These are phyloP conservation scores for Candida corydali DNA, from an alignment of 805 yeast genomes.

Conservation along the genomic window DNA sequence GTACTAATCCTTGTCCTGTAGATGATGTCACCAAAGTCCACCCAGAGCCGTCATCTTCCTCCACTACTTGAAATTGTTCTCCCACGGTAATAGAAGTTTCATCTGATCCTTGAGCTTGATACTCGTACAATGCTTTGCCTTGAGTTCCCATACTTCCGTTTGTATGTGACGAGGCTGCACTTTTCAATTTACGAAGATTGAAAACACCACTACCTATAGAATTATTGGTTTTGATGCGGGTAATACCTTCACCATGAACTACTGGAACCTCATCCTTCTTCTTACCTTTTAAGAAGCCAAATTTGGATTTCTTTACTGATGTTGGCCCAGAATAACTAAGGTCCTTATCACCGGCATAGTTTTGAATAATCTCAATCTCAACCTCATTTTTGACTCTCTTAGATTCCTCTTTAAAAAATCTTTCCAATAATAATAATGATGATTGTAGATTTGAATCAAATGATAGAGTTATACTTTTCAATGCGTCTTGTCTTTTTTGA, in stretches of 20 bases:
- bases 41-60: conserved; percentile 84
- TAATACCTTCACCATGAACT: conserved; percentile 11
- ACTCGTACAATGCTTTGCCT: conserved; percentile 57
- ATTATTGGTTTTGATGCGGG: conserved; percentile 27
- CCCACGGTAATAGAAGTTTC: conserved; percentile 64
- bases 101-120: conserved; percentile 67
- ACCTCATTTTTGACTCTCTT: conserved; percentile 74
- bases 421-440: conserved; percentile 51
- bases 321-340: conserved; percentile 52
- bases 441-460: conserved; percentile 52
- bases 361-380: conserved; percentile 84
- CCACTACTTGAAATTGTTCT: conserved; percentile 54
- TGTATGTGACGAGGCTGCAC: conserved; percentile 19
- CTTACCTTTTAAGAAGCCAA: conserved; percentile 47
- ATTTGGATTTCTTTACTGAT: conserved; percentile 50
- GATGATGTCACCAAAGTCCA: conserved; percentile 64
- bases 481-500: conserved; percentile 28
- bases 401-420: conserved; percentile 71
- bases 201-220: conserved; percentile 32
- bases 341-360: conserved; percentile 75
- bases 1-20: conserved; percentile 74
- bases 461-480: conserved; percentile 39
- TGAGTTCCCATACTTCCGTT: conserved; percentile 7
- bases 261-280: conserved; percentile 10
- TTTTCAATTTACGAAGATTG: conserved; percentile 32